A percentile compares a stretch with the other conserved stretches of the same genome.
These are phyloP conservation scores for Coemansia sp. DNA, from an alignment of 192 early-diverging fungal genomes.

Conservation along the genomic window DNA sequence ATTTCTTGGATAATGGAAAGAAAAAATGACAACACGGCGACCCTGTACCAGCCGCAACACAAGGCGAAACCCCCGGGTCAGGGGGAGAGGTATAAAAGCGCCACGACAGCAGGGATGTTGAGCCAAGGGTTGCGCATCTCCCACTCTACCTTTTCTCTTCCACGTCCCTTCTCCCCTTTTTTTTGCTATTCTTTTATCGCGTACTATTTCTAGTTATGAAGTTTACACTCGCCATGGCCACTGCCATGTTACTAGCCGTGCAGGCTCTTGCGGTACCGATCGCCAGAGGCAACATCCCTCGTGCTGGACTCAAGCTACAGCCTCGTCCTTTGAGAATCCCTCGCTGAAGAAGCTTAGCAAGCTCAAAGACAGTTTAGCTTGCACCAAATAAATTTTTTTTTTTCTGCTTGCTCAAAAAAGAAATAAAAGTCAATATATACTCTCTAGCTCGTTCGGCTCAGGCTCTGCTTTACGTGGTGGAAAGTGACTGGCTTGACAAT, in stretches of 20 bases:
- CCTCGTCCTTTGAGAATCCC: constrained; percentile 1
- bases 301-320: background rate
- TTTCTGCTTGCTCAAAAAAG: background rate
- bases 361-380: background rate
- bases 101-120: background rate
- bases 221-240: background rate
- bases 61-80: background rate
- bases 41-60: background rate
- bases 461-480: constrained; percentile 17
- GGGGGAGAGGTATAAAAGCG: background rate
- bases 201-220: background rate
- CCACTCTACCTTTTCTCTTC: background rate
- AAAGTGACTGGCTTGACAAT: constrained; percentile 44
- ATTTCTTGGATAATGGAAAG: background rate
- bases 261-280: background rate
- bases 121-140: background rate
- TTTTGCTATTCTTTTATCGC: background rate
- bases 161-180: background rate
- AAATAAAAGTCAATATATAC: background rate
- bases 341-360: background rate
- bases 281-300: background rate
- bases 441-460: constrained; percentile 2
- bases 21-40: background rate
- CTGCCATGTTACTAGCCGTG: background rate
- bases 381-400: background rate